phyloP scores from a whole-genome alignment of 2,329 filamentous ascomycete genomes.

The Myriosclerotinia curreyana region DNA sequence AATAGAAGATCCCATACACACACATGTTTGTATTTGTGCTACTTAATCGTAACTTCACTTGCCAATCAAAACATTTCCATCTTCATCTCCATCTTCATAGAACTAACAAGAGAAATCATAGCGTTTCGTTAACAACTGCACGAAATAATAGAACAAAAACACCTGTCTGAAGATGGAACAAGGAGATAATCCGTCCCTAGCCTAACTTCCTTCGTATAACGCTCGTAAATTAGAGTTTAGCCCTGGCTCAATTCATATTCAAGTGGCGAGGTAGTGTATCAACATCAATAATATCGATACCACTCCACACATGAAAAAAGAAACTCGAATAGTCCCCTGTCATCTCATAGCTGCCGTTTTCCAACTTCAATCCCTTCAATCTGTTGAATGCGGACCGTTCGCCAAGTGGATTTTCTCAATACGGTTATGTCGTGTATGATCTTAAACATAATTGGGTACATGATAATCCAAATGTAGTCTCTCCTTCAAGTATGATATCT shows the following conservation, averaged over 20 bases:
- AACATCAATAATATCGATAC: background rate
- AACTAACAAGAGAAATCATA: background rate
- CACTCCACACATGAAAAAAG: background rate
- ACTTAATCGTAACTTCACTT: conserved; percentile 2
- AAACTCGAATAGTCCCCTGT: conserved; percentile 3
- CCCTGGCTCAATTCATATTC: background rate
- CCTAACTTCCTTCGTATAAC: background rate
- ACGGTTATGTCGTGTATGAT: background rate
- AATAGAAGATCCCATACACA: background rate
- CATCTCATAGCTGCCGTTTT: conserved; percentile 9
- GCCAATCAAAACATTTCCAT: background rate
- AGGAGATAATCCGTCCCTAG: conserved; percentile 8
- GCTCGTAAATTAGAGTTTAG: conserved; percentile 5
- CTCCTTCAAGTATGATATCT: conserved; percentile 2
- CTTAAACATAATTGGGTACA: background rate
- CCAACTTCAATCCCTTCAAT: background rate
- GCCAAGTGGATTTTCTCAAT: conserved; percentile 3
- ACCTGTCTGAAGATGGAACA: background rate
- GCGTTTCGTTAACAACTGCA: conserved; percentile 7
- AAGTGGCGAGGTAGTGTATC: conserved; percentile 3
- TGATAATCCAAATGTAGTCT: background rate
- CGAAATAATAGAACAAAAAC: background rate
- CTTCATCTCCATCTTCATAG: background rate
- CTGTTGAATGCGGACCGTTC: background rate
- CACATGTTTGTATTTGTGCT: conserved; percentile 8